Evolutionary conservation across 2,329 filamentous ascomycete genomes (phyloP).

Genomic region (Aspergillus sp.): DNA sequence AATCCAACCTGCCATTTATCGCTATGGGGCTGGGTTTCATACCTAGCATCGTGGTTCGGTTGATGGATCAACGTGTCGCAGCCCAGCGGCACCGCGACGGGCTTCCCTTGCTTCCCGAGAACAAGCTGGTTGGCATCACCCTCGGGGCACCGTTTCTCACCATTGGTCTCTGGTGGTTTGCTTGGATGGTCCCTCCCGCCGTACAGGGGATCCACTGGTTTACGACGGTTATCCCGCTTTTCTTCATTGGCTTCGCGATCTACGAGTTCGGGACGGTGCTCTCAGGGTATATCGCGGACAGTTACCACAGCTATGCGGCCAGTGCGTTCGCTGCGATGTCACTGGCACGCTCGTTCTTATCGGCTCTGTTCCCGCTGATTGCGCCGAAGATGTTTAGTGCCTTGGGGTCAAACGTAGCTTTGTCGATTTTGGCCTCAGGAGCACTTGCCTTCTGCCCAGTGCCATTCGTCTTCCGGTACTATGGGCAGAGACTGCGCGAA

Average conservation of each 20-base stretch:
- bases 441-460: constrained; percentile 44
- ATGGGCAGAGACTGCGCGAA: constrained; percentile 37
- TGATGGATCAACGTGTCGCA: constrained; percentile 41
- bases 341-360: constrained; percentile 41
- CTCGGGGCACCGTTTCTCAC: constrained; percentile 48
- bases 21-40: constrained; percentile 42
- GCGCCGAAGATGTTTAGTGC: constrained; percentile 41
- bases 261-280: constrained; percentile 49
- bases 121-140: constrained; percentile 49
- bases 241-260: constrained; percentile 48
- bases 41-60: constrained; percentile 44
- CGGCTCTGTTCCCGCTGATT: constrained; percentile 44
- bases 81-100: constrained; percentile 16
- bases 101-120: constrained; percentile 40
- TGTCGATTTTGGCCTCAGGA: constrained; percentile 41
- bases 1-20: constrained; percentile 44
- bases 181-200: constrained; percentile 49
- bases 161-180: constrained; percentile 50
- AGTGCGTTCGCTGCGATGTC: constrained; percentile 46
- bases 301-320: constrained; percentile 46
- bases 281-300: constrained; percentile 47
- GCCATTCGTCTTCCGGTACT: constrained; percentile 39
- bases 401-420: constrained; percentile 41
- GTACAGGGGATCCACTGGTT: constrained; percentile 38
- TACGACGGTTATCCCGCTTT: constrained; percentile 42